Percentiles rank a stretch among this genome's conserved stretches.
Evolutionary conservation across 768 basidiomycete genomes (phyloP).

Genomic region (Guyanaporus albipodus): DNA sequence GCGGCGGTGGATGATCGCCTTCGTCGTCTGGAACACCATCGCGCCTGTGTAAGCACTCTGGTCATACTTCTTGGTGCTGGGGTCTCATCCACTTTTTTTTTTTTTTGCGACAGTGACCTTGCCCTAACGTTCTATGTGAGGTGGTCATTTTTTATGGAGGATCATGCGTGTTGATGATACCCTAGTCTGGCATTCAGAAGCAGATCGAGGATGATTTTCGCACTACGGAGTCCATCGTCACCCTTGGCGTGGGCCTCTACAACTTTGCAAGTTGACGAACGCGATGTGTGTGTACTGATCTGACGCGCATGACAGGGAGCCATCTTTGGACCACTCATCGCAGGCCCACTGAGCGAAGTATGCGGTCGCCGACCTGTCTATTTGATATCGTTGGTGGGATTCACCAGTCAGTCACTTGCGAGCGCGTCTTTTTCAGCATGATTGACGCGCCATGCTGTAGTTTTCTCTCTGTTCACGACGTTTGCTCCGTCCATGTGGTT

Average conservation of each 20-base stretch:
- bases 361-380: conserved; percentile 26
- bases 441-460: conserved; percentile 15
- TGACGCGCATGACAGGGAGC: conserved; percentile 15
- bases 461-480: conserved; percentile 21
- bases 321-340: conserved; percentile 25
- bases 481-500: conserved; percentile 21
- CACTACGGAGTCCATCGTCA: conserved; percentile 17
- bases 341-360: conserved; percentile 24
- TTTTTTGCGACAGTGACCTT: conserved; percentile 16
- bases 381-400: conserved; percentile 17
- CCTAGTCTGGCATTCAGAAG: conserved; percentile 27
- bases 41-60: conserved; percentile 25
- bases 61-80: background rate
- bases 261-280: conserved; percentile 21
- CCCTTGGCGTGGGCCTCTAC: conserved; percentile 25
- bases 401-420: conserved; percentile 16
- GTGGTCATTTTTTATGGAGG: background rate
- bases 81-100: background rate
- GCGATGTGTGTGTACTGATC: background rate
- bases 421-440: background rate
- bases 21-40: conserved; percentile 28
- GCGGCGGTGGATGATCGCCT: conserved; percentile 26
- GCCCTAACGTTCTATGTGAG: conserved; percentile 29
- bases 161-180: conserved; percentile 3
- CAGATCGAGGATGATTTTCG: conserved; percentile 26